Evolutionary conservation across 495 filamentous ascomycete genomes (phyloP), one percentile per base, ranked within the genome.

Genomic region (Annulohypoxylon nitens): DNA sequence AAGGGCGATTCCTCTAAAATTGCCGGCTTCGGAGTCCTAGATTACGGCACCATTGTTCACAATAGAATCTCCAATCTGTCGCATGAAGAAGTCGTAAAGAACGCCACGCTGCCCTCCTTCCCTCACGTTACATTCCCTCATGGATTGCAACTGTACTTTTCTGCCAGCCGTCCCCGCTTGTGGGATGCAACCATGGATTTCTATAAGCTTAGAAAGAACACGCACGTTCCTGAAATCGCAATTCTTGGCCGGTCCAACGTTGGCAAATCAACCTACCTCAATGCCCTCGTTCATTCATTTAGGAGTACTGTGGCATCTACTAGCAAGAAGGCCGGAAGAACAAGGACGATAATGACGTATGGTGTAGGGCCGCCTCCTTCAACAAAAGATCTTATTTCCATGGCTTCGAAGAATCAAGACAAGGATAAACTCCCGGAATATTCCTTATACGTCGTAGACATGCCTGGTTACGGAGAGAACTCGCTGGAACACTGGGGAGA

Each of bases 381-480:
- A 5, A 48, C 57, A 20, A 60, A 73, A 48, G 66, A 77, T n/a
- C 65, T 76, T 26, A 64, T 64, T 7, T 62, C 57, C 10, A 62
- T 70, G 26, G 59, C 12, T 4, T 61, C 18, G 55, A 45, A 26
- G 34, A 64, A 25, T 53, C 85, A 86, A 67, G 84, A 81, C 30
- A 80, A 82, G 43, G 86, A 90, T 73, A 66, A 77, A 50, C 84
- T 86, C 9, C 80, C 82, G 18, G 83, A 84, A 61, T 86, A 91
- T 60, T 84, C 88, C 11, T 76, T 97, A 57, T 83, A 89, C 7
- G 74, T 96, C 10, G 82, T 97, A 39, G 97, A 99, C 80, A 95
- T 97, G 93, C 97, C 96, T 6, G 97, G 96, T 1, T 99, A 99
- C 76, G 96, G 97, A 4, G 85, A 91, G 61, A 92, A 88, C 4